Base-by-base conservation (phyloP, 2,329 filamentous ascomycete genomes). In the Salinomyces thailandicus region DNA sequence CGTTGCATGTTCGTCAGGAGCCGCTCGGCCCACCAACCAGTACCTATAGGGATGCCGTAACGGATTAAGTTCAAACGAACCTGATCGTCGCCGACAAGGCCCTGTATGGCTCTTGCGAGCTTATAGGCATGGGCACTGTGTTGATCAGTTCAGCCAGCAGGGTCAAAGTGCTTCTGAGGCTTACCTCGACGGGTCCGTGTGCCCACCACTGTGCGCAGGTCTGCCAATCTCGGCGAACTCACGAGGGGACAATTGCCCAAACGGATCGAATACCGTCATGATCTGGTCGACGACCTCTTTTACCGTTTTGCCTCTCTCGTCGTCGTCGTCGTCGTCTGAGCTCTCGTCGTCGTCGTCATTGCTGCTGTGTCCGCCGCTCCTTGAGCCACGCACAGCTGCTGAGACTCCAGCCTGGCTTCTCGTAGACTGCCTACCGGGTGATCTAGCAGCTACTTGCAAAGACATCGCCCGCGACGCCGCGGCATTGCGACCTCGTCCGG, bases 21-120 rank as follows among this genome's bases (percentile, higher is more conserved):
- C 29, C 28, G 33, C 13, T 20, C n/a, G 13, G 36, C 14, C 22
- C 36, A 38, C 18, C 37, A 38, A 14, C 22, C 18, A 8, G 17
- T 13, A 14, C 11, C 19, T 5, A 31, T 15, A 15, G 26, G 18
- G 11, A 37, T 19, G 18, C n/a, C 15, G 5, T 24, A 13, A 16
- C 15, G 26, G 7, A 37, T 14, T 5, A 17, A n/a, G 5, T 18
- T 8, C 11, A 37, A 18, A 13, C n/a, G 8, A 2, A 9, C 28
- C 14, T 15, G 28, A 26, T 26, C 22, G 22, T n/a, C n/a, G 22
- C 22, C 22, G n/a, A 26, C 22, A 8, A 26, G 22, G n/a, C 9
- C n/a, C 22, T 26, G 9, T 8, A 26, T 26, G 22, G n/a, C 9
- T 26, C 22, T 26, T 8, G 22, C 22, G 9, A 26, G 9, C 22